phyloP scores from a whole-genome alignment of 192 early-diverging fungal genomes.

The Coemansia sp. region DNA sequence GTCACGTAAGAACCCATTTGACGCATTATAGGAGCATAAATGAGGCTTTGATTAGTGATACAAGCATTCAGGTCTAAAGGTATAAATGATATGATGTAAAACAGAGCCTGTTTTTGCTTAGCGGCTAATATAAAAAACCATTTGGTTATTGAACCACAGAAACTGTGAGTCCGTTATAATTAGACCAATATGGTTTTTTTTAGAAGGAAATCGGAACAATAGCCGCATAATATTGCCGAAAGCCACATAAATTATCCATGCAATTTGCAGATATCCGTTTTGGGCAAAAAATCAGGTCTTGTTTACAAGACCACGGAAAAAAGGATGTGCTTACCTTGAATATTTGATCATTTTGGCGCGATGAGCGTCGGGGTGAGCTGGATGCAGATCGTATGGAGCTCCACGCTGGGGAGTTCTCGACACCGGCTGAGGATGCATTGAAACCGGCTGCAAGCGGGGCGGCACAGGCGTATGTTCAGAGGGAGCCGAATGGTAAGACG shows the following conservation, averaged over 20 bases:
- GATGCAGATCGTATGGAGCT: constrained; percentile 23
- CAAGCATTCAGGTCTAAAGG: not conserved
- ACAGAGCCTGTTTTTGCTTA: too few relatives aligned
- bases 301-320: not conserved
- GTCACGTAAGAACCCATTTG: constrained; percentile 2
- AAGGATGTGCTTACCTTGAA: constrained; percentile 28
- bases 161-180: constrained; percentile 17
- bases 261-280: constrained; percentile 8
- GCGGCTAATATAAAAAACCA: not conserved
- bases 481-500: constrained; percentile 10
- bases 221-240: constrained; percentile 14
- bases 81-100: not conserved
- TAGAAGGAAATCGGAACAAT: constrained; percentile 8
- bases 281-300: not conserved
- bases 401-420: constrained; percentile 20
- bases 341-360: constrained; percentile 41
- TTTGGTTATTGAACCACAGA: not conserved
- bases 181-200: constrained; percentile 7
- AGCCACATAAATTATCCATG: constrained; percentile 15
- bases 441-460: constrained; percentile 11
- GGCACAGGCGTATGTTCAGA: constrained; percentile 6
- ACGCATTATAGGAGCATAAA: constrained; percentile 4
- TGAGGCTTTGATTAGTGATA: constrained; percentile 2
- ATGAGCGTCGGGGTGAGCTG: constrained; percentile 20
- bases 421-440: not conserved